Evolutionary conservation across 352 stramenopile species (phyloP).

Genomic region (Phytophthora constricta): DNA sequence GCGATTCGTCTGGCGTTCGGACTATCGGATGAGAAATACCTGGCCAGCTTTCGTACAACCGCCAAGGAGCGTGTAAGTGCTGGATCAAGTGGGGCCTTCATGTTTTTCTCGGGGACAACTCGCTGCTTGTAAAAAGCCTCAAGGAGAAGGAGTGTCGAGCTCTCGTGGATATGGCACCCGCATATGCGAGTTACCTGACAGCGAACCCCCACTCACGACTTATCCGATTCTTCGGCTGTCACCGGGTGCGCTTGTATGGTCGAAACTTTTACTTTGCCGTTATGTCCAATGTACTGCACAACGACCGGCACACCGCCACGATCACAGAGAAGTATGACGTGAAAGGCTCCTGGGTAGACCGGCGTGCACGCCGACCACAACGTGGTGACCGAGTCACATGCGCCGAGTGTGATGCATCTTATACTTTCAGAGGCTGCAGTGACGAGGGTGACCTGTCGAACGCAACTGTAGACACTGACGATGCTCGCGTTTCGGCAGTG

Average conservation of each 20-base stretch:
- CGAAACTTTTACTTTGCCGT: constrained; percentile 85
- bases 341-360: constrained; percentile 80
- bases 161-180: constrained; percentile 75
- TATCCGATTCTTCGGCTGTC: constrained; percentile 88
- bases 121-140: constrained; percentile 84
- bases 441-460: constrained; percentile 33
- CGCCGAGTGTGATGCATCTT: constrained; percentile 68
- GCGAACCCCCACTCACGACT: constrained; percentile 68
- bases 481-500: constrained; percentile 6
- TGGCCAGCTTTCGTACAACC: constrained; percentile 75
- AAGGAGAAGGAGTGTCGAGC: constrained; percentile 76
- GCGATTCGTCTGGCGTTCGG: constrained; percentile 66
- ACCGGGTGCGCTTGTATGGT: constrained; percentile 80
- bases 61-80: constrained; percentile 81
- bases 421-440: constrained; percentile 47
- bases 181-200: constrained; percentile 71
- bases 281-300: constrained; percentile 84
- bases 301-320: constrained; percentile 54
- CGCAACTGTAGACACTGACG: constrained; percentile 6
- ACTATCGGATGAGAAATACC: constrained; percentile 71
- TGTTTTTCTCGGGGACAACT: constrained; percentile 86
- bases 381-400: constrained; percentile 65
- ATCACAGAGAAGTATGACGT: constrained; percentile 81
- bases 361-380: constrained; percentile 54
- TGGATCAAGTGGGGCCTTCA: constrained; percentile 80